phyloP scores from a whole-genome alignment of 495 filamentous ascomycete species.

The Penicillium lagena region DNA sequence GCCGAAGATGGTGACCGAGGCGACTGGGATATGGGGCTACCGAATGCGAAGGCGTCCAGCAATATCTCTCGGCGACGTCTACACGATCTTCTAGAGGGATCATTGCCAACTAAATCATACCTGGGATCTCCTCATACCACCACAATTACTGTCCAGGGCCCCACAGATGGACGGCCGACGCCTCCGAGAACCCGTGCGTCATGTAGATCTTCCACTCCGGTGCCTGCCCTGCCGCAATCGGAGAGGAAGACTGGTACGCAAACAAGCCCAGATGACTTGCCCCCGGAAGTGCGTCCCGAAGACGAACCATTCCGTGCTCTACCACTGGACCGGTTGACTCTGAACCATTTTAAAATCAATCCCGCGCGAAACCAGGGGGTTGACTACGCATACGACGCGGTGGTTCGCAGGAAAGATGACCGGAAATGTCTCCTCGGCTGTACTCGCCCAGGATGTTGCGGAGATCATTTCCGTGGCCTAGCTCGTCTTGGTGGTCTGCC shows the following conservation, averaged over 20 bases:
- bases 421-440: constrained; percentile 79
- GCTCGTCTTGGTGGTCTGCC: constrained; percentile 38
- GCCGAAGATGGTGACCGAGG: constrained; percentile 38
- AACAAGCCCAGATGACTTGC: not conserved
- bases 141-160: no score
- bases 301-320: constrained; percentile 44
- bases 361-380: constrained; percentile 64
- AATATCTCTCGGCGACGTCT: constrained; percentile 18
- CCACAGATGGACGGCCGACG: no score
- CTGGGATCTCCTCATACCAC: constrained; percentile 1
- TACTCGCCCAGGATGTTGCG: constrained; percentile 69
- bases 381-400: constrained; percentile 66
- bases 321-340: constrained; percentile 43
- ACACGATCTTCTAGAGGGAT: constrained; percentile 28
- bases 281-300: constrained; percentile 17
- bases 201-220: no score
- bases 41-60: not conserved
- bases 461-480: constrained; percentile 61
- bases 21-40: not conserved
- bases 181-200: no score
- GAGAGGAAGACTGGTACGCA: not conserved
- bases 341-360: constrained; percentile 81
- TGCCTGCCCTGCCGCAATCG: not conserved
- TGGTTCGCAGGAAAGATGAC: constrained; percentile 65
- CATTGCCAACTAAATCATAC: constrained; percentile 21